Conservation (phyloP, 805 yeast species). For the Cyberlindnera maclurae region DNA sequence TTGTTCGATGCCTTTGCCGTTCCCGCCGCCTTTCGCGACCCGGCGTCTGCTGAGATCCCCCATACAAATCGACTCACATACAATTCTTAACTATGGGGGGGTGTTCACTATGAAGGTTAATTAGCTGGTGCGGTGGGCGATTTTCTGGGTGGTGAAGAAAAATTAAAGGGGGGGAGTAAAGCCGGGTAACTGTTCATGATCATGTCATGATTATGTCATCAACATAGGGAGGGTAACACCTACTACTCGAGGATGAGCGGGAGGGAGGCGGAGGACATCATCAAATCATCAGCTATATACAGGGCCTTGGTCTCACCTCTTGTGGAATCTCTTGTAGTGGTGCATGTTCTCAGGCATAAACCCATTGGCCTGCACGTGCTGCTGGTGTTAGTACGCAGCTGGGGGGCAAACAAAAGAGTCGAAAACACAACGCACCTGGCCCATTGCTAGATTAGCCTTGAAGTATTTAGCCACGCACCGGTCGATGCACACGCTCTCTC, state of each 20-base stretch:
- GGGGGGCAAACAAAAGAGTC: not conserved
- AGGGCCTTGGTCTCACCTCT: slow-evolving; percentile 3
- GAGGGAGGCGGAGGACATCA: no score
- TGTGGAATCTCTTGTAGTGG: slow-evolving; percentile 15
- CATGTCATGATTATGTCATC: no score
- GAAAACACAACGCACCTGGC: slow-evolving; percentile 28
- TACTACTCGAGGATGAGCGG: no score
- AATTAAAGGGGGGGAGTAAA: slow-evolving; percentile 4
- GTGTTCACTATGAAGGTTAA: not conserved
- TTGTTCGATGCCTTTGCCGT: no score
- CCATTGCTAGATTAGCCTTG: slow-evolving; percentile 58
- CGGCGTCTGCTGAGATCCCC: not conserved
- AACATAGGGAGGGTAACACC: no score
- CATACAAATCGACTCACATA: slow-evolving; percentile 9
- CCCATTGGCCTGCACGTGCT: slow-evolving; percentile 20
- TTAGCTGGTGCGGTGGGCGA: slow-evolving; percentile 2
- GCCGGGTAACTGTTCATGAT: not conserved
- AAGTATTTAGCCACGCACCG: slow-evolving; percentile 83
- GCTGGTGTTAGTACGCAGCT: slow-evolving; percentile 6
- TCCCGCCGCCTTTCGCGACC: no score
- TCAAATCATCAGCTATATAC: slow-evolving; percentile 1
- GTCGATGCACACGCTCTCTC: slow-evolving; percentile 76
- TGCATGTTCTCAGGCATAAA: slow-evolving; percentile 18
- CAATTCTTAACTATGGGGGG: slow-evolving; percentile 10
- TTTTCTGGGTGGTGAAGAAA: slow-evolving; percentile 18